Conservation (phyloP, 768 basidiomycete species). For the Mycena epipterygia region DNA sequence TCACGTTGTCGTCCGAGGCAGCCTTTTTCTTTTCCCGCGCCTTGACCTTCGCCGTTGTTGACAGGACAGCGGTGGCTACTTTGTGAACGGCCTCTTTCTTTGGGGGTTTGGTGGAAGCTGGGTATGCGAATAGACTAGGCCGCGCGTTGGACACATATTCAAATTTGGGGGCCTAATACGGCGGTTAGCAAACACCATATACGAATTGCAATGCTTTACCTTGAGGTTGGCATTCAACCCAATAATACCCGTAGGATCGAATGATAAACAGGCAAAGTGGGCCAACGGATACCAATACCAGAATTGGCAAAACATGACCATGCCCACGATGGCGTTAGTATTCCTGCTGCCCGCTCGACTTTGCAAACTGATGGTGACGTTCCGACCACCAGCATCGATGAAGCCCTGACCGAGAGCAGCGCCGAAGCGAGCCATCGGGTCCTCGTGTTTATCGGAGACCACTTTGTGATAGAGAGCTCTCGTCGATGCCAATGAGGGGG, state of each 20-base stretch:
- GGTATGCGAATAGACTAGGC: constrained; percentile 95
- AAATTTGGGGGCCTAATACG: constrained; percentile 86
- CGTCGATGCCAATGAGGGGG: constrained; percentile 83
- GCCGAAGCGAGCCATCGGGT: constrained; percentile 98
- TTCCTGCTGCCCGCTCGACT: constrained; percentile 94
- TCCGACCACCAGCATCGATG: constrained; percentile 97
- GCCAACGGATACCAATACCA: constrained; percentile 99
- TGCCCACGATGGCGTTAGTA: constrained; percentile 96
- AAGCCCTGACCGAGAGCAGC: constrained; percentile 96
- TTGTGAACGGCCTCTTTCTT: constrained; percentile 94
- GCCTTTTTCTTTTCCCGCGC: constrained; percentile 95
- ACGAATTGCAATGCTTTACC: constrained; percentile 53
- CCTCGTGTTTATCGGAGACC: constrained; percentile 96
- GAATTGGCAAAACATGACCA: constrained; percentile 98
- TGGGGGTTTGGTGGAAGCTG: constrained; percentile 85
- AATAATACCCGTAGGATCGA: constrained; percentile 96
- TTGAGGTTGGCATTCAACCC: constrained; percentile 90
- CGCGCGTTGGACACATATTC: constrained; percentile 92
- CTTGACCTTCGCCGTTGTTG: constrained; percentile 97
- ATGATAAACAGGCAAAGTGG: constrained; percentile 92
- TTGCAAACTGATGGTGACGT: constrained; percentile 94
- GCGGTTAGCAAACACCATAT: constrained; percentile 17
- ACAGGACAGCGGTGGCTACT: constrained; percentile 94
- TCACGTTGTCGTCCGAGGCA: constrained; percentile 81
- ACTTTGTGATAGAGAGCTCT: constrained; percentile 93